Base-by-base conservation (phyloP, 164 flowering plant genomes). In the Berberis vulgaris region DNA sequence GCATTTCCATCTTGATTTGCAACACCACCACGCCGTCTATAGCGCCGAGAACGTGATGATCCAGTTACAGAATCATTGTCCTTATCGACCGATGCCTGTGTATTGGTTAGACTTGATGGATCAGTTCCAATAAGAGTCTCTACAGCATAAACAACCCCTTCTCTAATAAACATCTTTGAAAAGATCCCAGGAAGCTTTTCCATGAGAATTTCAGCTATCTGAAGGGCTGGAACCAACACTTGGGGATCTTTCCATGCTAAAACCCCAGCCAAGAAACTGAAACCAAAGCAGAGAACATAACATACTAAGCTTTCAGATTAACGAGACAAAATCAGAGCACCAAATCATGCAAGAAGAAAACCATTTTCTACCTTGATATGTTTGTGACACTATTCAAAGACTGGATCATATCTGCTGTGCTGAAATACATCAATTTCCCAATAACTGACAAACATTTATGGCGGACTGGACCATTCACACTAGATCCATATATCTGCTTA, bases 171-270 rank as follows among this genome's bases (percentile, higher is more conserved):
- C 84, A 91, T 82, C 83, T 91, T 94, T 40, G 96, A 82, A 80
- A 89, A 94, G 41, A 84, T 89, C 49, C 67, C 89, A 49, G 97
- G 97, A 72, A 94, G 97, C 76, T 91, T 94, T 65, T 94, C 95
- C 99, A 94, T 94, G 44, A 94, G 85, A 72, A 91, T 94, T 68
- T 86, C 93, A 12, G 99, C 86, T 70, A 94, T 86, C 76, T 91
- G 96, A 42, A 94, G 88, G 61, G 99, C 83, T 50, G 97, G 99
- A 76, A 94, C 78, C 73, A 94, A 69, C 41, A 89, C 96, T 76
- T 83, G 96, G 2, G 96, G 96, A 81, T 94, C 99, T 76, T 91
- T 94, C 94, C 96, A 94, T 26, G 97, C 97, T 61, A 94, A 79
- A 65, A 91, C 84, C 72, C 99, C 99, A 70, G 96, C 95, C 71